Base-by-base conservation (phyloP, 2,329 filamentous ascomycete genomes). In the Verticillium nonalfalfae region DNA sequence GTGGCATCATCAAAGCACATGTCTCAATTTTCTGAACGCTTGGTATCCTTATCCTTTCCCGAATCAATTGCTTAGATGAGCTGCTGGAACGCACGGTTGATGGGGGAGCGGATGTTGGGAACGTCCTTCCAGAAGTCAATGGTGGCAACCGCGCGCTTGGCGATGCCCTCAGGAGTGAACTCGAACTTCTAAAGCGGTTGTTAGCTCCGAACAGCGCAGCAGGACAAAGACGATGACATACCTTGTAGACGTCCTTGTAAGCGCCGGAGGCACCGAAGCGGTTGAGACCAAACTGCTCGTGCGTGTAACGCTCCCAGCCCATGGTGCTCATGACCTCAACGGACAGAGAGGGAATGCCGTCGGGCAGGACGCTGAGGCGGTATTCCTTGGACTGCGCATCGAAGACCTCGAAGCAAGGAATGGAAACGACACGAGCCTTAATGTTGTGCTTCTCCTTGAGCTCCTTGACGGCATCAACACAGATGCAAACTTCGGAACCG, bases 221-320 rank as follows among this genome's bases (percentile, higher is more conserved):
- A 5, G 4, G 33, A 34, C 18, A 7, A 31, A 18, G 34, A 26
- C 50, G 31, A 56, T 14, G 63, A 78, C 85, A 79, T 82, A 83
- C 91, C 85, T 91, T 90, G 86, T 99, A 99, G 64, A 99, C 93
- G 72, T 98, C 89, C 89, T 94, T 94, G 85, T 98, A 98, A 68
- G 94, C 90, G 72, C 94, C 95, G 61, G 91, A 96, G 69, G 94
- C 94, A 87, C 95, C 95, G 79, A 99, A 99, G 76, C 95, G 88
- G 90, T 99, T 99, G 69, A 99, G 88, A 76, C 95, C 95, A 73
- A 99, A 99, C 83, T 99, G 95, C 87, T 99, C 95, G 81, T 99
- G 94, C 63, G 93, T 91, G 83, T 98, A 99, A 79, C 94, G 90
- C 86, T 98, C 93, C 95, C 95, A 99, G 70, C 95, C 95, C 80